phyloP scores from a whole-genome alignment of 148 eudicot genomes.

The Cornus controversa region DNA sequence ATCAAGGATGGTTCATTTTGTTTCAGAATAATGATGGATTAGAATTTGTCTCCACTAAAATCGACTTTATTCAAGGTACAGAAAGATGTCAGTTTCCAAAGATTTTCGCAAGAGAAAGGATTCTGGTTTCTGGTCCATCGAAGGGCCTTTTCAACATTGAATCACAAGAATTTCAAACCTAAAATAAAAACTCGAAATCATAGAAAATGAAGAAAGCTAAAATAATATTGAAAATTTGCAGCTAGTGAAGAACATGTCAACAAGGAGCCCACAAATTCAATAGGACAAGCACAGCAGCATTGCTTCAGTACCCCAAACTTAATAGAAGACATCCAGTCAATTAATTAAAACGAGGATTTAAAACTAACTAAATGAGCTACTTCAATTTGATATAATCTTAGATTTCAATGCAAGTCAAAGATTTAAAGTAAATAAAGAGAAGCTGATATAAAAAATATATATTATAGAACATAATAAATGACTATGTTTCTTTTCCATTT shows the following conservation, averaged over 20 bases:
- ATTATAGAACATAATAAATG: not conserved
- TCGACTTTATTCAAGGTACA: too few species aligned
- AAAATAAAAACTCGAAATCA: constrained; percentile 15
- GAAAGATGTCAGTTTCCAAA: too few species aligned
- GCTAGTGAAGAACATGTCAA: not conserved
- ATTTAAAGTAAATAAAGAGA: not conserved
- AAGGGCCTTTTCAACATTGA: too few species aligned
- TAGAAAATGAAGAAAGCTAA: not conserved
- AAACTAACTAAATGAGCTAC: not conserved
- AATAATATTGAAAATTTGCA: too few species aligned
- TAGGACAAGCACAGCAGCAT: not conserved
- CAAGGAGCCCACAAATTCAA: not conserved
- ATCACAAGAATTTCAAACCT: constrained; percentile 4
- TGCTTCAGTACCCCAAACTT: not conserved
- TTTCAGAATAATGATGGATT: too few species aligned
- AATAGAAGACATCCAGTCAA: not conserved
- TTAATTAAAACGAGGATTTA: too few species aligned
- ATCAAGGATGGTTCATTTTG: too few species aligned
- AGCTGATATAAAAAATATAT: not conserved
- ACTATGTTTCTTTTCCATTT: not conserved
- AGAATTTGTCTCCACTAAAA: too few species aligned
- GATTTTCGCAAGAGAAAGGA: too few species aligned
- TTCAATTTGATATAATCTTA: not conserved
- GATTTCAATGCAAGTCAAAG: not conserved
- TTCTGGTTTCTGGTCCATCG: too few species aligned